Percentiles rank a stretch among this genome's conserved stretches.
These are phyloP conservation scores for Hygrocybe punicea DNA, from an alignment of 768 basidiomycete genomes.

Conservation along the genomic window DNA sequence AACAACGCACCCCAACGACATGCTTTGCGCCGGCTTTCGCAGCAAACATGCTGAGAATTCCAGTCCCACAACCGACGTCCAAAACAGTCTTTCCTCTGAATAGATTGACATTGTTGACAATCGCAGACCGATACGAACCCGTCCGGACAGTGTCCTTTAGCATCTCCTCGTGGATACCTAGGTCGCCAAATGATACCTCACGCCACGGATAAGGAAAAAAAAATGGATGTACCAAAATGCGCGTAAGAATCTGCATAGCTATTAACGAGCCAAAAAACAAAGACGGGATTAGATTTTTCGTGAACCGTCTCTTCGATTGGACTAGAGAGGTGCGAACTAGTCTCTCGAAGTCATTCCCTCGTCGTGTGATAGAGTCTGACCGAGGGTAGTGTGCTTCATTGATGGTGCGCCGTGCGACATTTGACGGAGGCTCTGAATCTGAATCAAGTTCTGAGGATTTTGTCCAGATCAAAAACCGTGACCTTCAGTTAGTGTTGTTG, in stretches of 20 bases:
- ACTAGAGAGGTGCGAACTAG: constrained; percentile 59
- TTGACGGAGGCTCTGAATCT: constrained; percentile 6
- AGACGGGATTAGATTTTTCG: constrained; percentile 34
- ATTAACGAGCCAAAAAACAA: constrained; percentile 27
- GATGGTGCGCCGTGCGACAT: constrained; percentile 32
- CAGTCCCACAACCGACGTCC: constrained; percentile 98
- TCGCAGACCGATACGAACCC: constrained; percentile 89
- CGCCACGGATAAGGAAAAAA: background rate
- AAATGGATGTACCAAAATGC: constrained; percentile 68
- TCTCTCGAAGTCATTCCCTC: constrained; percentile 80
- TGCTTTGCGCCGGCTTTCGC: constrained; percentile 92
- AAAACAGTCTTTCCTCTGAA: constrained; percentile 97
- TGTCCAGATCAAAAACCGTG: constrained; percentile 5
- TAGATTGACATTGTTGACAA: constrained; percentile 89
- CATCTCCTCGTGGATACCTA: constrained; percentile 99
- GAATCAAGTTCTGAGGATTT: constrained; percentile 13
- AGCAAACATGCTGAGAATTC: constrained; percentile 97
- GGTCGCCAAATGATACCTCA: constrained; percentile 3
- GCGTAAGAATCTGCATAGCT: constrained; percentile 97
- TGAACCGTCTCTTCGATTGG: background rate
- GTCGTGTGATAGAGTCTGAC: constrained; percentile 4
- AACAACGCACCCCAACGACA: constrained; percentile 77
- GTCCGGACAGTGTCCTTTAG: constrained; percentile 95
- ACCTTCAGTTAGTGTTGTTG: too few species aligned
- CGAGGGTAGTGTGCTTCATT: constrained; percentile 21